Base-by-base conservation (phyloP, 1,284 basidiomycete species). In the Cutaneotrichosporon spelunceum region DNA sequence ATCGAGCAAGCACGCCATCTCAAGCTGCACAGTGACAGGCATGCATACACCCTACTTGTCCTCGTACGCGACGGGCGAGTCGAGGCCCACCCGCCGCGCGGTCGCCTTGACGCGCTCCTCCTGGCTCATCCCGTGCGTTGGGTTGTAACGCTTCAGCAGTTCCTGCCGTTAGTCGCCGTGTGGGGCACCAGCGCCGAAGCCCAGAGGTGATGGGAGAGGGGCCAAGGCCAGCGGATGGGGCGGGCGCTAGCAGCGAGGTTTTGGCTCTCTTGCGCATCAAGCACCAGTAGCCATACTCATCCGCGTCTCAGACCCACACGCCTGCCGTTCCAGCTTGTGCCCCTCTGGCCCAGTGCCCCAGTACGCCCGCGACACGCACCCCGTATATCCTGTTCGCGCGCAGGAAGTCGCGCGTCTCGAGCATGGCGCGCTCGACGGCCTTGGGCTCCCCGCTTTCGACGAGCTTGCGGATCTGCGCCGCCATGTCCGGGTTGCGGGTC, bases 61-160 rank as follows among this genome's bases (percentile, higher is more conserved):
- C 65, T 72, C 67, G 64, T 71, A 78, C 66, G 78, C 74, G 30
- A 70, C 49, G 2, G 79, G 78, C 34, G 76, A 67, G 59, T 83
- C 74, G 49, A 96, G 80, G 4, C 93, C 93, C 45, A 96, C 93
- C 60, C 92, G 82, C 55, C 87, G 83, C 5, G 92, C 92, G 1
- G 93, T 93, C 1, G 90, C 90, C 65, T 87, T 82, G 61, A 94
- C 83, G 62, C 88, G 82, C 72, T 94, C 91, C 70, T 91, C 85
- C 24, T 84, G 81, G 0, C 90, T 87, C 70, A 93, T 83, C 70
- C 89, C 89, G 54, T 87, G 79, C 13, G 89, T 80, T 0, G 93
- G 92, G 75, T 93, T 94, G 80, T 96, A 96, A 60, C 90, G 82
- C 63, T 89, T 87, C 61, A 93, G 77, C 45, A 93, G 79, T 23